Evolutionary conservation across 768 basidiomycete species (phyloP).

Genomic region (Exidia glandulosa): DNA sequence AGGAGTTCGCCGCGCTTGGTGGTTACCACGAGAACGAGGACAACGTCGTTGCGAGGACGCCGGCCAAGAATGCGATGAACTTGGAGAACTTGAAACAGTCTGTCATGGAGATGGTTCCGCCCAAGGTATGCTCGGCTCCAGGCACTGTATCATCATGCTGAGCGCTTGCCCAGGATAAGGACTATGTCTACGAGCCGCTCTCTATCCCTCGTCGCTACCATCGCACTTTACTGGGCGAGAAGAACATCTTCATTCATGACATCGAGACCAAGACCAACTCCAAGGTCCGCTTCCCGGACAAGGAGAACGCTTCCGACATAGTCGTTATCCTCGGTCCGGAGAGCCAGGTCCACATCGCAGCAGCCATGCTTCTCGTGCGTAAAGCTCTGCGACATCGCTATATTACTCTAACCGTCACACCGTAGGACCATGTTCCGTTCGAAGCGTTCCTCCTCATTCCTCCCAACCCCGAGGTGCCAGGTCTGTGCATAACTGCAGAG

Average conservation of each 20-base stretch:
- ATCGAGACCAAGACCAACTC: conserved; percentile 96
- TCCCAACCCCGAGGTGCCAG: conserved; percentile 65
- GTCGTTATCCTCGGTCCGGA: conserved; percentile 97
- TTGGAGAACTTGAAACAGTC: conserved; percentile 90
- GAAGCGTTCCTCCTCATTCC: conserved; percentile 92
- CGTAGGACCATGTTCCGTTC: conserved; percentile 88
- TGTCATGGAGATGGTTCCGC: conserved; percentile 95
- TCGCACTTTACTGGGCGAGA: conserved; percentile 88
- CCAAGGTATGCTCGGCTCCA: conserved; percentile 53
- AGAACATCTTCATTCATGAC: conserved; percentile 92
- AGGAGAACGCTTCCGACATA: conserved; percentile 87
- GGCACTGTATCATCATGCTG: not conserved
- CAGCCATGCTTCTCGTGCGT: conserved; percentile 84
- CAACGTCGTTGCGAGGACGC: conserved; percentile 96
- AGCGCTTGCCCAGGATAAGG: conserved; percentile 62
- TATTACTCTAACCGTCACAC: conserved; percentile 1
- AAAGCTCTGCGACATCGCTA: not conserved
- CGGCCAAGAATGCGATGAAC: conserved; percentile 93
- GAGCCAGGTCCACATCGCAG: conserved; percentile 92
- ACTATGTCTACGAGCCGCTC: conserved; percentile 88
- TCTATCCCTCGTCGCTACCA: conserved; percentile 93
- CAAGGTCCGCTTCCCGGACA: conserved; percentile 83
- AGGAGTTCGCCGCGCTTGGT: conserved; percentile 89
- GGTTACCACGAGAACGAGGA: conserved; percentile 97
- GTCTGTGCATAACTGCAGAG: conserved; percentile 66